Evolutionary conservation across 257 asterid species (phyloP), one percentile per base, ranked within the genome.

Genomic region (Penstemon barbatus): DNA sequence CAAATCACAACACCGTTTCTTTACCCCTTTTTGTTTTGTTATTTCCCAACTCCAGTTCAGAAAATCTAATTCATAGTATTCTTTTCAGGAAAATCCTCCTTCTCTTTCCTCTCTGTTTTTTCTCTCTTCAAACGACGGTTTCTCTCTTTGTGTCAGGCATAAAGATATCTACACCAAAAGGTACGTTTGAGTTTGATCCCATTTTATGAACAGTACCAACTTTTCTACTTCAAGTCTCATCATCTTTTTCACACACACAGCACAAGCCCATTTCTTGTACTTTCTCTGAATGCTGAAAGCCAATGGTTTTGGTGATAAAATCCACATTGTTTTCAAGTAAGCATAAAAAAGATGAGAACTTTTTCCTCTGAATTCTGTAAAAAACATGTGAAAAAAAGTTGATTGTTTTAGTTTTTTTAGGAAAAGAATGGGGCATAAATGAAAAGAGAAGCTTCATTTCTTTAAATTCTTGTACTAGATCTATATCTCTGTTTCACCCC

Each of bases 121-220:
- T 63, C 70, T 69, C 65, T 51, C 57, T 56, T 45, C 40, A 33
- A 15, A 6, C 12, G 65, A 56, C 66, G 73, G 65, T 10, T 38
- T 75, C 71, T 41, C 72, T 63, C 73, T 66, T 59, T 75, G 62
- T 45, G 46, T 72, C 45, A 45, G 73, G 74, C 70, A 75, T 67
- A 70, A 68, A 78, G 80, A 78, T 25, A 57, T 67, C 71, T 38
- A 65, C 70, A 70, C 81, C 66, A 72, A 78, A 76, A 77, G 86
- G 86, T 77, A 69, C 72, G 57, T 53, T 57, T 65, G 51, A 61
- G 54, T 58, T 33, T 66, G 83, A 81, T 80, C 79, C 71, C 79
- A 74, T 71, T 74, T 78, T 48, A 5, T 37, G 45, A 58, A 57
- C 72, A 71, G 77, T 66, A 53, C 19, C 41, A 59, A 57, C 57